Evolutionary conservation across 1,284 basidiomycete species (phyloP), one percentile per base, ranked within the genome.

Genomic region (Austropuccinia psidii): DNA sequence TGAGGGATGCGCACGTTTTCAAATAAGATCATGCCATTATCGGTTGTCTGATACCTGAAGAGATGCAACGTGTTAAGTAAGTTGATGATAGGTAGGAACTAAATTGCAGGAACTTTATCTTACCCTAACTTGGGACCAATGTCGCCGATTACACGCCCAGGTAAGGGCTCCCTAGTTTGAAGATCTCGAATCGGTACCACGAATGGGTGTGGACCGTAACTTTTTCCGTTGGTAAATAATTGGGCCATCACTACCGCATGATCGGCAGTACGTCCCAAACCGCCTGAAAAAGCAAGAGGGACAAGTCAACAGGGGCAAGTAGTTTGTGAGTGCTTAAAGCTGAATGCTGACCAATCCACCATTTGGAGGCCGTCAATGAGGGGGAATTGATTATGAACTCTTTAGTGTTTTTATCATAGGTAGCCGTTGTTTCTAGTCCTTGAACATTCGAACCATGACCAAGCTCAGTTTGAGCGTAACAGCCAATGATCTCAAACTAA

Each of bases 351-450:
- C 24, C 47, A 74, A 89, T 85, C 90, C 90, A 92, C 90, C 90
- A 92, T 79, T 92, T 92, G 69, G 84, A 86, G 66, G 88, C 88
- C 1, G 89, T 90, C 55, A 90, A 78, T 0, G 87, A 88, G 0
- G 90, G 90, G 0, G 88, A 89, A 79, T 91, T 84, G 41, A 92
- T 86, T 69, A 89, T 86, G 76, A 91, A 91, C 77, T 89, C 86
- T 74, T 85, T 82, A 0, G 85, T 86, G n/a, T 84, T 83, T 0
- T 86, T 85, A 39, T 89, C 82, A 80, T 87, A 92, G 0, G 88
- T 90, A 5, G 89, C 89, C 0, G 87, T 90, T 0, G 90, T 91
- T 80, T 92, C 90, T 33, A 92, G 83, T 3, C 83, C 80, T 8
- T 83, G 80, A 0, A 90, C 87, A 77, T 89, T 89, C 0, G 87